These are phyloP conservation scores for Patellifolia procumbens DNA, from an alignment of 179 eudicot genomes.

Conservation along the genomic window DNA sequence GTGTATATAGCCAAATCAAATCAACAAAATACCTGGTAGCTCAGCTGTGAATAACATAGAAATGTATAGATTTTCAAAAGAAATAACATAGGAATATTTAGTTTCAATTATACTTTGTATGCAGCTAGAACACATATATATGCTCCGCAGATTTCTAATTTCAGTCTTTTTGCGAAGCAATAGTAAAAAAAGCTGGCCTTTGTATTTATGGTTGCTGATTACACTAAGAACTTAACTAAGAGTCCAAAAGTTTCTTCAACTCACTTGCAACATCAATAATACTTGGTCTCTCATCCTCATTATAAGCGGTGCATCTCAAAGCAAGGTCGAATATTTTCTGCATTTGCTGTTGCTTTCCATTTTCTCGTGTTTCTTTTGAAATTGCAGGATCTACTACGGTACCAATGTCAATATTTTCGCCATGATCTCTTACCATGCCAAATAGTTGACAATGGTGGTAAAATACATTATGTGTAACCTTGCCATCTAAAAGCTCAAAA, in stretches of 20 bases:
- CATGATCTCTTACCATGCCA: not conserved
- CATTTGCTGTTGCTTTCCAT: constrained; percentile 18
- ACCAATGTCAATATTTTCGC: not conserved
- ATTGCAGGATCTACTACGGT: constrained; percentile 22
- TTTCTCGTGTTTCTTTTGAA: not conserved
- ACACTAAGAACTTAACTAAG: not conserved
- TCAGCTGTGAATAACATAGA: constrained; percentile 29
- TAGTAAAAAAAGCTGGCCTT: not conserved
- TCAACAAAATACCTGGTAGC: not conserved
- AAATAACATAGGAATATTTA: not conserved
- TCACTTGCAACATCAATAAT: constrained; percentile 28
- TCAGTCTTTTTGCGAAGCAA: not conserved
- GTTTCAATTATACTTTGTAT: constrained; percentile 1
- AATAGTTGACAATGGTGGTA: too few relatives aligned
- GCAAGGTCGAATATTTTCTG: constrained; percentile 13
- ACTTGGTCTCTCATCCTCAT: constrained; percentile 23
- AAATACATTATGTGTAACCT: not conserved
- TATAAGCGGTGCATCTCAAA: constrained; percentile 7
- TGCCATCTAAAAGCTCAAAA: constrained; percentile 24
- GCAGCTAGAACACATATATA: constrained; percentile 4
- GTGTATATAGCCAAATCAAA: constrained; percentile 19
- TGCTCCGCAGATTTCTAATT: not conserved
- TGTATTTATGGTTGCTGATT: not conserved
- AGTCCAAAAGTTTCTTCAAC: constrained; percentile 9
- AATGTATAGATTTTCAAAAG: not conserved